Base-by-base conservation (phyloP, 2,329 filamentous ascomycete genomes). In the Chalara sp. region DNA sequence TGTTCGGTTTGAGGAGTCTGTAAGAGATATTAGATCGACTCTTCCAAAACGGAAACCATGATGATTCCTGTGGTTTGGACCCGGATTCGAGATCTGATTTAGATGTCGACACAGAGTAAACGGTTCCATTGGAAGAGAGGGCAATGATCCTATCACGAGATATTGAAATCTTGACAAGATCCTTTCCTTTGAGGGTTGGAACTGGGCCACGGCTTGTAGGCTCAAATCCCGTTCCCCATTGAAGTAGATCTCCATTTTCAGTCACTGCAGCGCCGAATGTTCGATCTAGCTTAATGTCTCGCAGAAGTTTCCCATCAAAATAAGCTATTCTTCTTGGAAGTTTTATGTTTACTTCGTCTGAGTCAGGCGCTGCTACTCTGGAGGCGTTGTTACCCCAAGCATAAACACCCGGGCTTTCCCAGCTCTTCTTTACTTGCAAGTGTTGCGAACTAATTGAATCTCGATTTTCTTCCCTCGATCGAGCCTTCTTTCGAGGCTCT, bases 381-480 rank as follows among this genome's bases (percentile, higher is more conserved):
- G 90, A 89, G 12, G 75, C 73, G 62, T 99, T 99, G 13, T 86
- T 89, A 0, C 93, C 93, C 92, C 93, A 99, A 5, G 86, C 83
- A 69, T 95, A 97, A 0, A 97, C 86, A 2, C 91, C 93, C 0
- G 93, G 92, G 53, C 87, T 84, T 68, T 82, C 80, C 76, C 79
- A 83, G 68, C 88, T 95, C 64, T 81, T 82, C 71, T 87, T 89
- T 52, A 96, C 87, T 71, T 96, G 92, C 5, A 89, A 71, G 69
- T 95, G 89, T 66, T 95, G 89, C 8, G 87, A 88, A 64, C 87
- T 92, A 59, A 95, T 81, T 51, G 87, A 69, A 50, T 90, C 86
- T 51, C 87, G 72, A 56, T 84, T 84, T 56, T 89, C 84, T 66
- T 91, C 87, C 57, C 81, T 81, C 6, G 81, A 83, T 1, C 71